Base-by-base conservation (phyloP, 148 eudicot species). In the Drosera capensis region DNA sequence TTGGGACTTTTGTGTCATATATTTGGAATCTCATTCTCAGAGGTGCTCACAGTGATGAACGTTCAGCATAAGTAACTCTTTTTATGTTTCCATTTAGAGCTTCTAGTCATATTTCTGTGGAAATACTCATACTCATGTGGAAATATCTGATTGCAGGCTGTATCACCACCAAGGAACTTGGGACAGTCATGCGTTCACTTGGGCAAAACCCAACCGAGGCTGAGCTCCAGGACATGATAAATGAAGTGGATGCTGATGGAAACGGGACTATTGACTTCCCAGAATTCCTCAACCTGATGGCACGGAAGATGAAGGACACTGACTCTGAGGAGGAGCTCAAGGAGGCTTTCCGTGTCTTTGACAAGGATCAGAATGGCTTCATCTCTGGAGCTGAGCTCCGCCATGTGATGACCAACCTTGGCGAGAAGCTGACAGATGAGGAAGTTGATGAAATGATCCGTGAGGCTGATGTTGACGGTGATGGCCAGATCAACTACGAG, bases 401-500 rank as follows among this genome's bases (percentile, higher is more conserved):
- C 20, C 44, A 40, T 18, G 44, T 40, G 5, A 40, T 40, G 44
- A 40, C 44, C 22, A 40, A 40, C 23, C 22, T 40, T 12, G 44
- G 44, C 7, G 44, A 40, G 44, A 40, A 40, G 22, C 44, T 40
- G 11, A 40, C 44, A 17, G 44, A 2, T 40, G 44, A 40, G 20
- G 44, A 40, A 17, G 44, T 40, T 0, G 1, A 34, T 34, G 38
- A 34, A 34, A 34, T 34, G 38, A 34, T 34, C 13, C 38, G 38
- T 34, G 38, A 34, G 38, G 38, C 38, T 34, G 38, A 34, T 34
- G 38, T 40, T 7, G 49, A 45, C 25, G 49, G 49, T 4, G 49
- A 45, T 45, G 49, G 49, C 49, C 49, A 45, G 49, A 45, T 45
- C 31, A 45, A 45, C 31, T 45, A 45, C 28, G 49, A 45, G 5